phyloP scores from a whole-genome alignment of 345 rosid species.

The Dipteronia dyeriana region DNA sequence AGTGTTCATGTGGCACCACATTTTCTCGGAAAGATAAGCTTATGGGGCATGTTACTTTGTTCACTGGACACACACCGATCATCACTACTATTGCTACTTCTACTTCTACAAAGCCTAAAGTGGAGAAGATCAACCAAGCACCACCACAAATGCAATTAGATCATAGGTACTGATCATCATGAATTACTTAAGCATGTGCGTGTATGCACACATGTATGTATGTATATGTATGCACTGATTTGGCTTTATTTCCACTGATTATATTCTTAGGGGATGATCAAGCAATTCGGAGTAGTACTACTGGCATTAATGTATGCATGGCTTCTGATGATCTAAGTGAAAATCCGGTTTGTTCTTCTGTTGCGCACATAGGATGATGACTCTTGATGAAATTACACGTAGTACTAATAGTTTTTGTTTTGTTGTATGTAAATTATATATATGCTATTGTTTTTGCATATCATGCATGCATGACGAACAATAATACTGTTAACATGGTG shows the following conservation, averaged over 20 bases:
- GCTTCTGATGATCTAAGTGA: neutral
- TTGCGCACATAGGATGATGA: too few relatives aligned
- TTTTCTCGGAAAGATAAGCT: slow-evolving; percentile 91
- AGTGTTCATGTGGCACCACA: slow-evolving; percentile 84
- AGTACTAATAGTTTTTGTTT: too few relatives aligned
- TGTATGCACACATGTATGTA: too few relatives aligned
- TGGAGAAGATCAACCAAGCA: slow-evolving; percentile 15
- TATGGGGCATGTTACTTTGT: slow-evolving; percentile 76
- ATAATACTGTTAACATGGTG: neutral
- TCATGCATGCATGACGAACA: neutral
- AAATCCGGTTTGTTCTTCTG: neutral
- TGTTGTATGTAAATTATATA: too few relatives aligned
- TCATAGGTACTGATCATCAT: slow-evolving; percentile 14
- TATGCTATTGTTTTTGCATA: too few relatives aligned
- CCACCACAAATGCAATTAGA: slow-evolving; percentile 20
- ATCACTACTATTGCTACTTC: neutral
- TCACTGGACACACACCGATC: slow-evolving; percentile 63
- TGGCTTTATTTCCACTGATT: neutral
- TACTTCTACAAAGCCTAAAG: slow-evolving; percentile 17
- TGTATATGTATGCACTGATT: neutral
- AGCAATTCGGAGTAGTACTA: neutral
- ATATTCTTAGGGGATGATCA: neutral
- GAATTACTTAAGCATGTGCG: too few relatives aligned
- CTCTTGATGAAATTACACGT: neutral
- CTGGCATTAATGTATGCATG: neutral